Evolutionary conservation across 441 rosid genomes (phyloP), one percentile per base, ranked within the genome.

Genomic region (Manihot esculenta): DNA sequence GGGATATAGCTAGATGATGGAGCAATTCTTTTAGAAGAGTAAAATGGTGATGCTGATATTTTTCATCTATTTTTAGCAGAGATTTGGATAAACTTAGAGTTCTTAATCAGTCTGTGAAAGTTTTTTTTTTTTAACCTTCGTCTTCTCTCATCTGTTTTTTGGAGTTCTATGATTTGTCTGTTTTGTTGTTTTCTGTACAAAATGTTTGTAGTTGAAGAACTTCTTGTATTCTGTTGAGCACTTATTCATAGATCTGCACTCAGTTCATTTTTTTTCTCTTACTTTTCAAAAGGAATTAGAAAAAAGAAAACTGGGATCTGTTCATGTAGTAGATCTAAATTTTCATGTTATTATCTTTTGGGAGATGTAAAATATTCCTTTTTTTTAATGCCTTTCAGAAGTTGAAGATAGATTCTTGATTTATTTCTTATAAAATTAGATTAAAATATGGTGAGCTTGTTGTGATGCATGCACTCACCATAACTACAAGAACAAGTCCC

Each of bases 121-220:
- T 62, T 72, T 64, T 71, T 49, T 59, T 21, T 23, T 18, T 58
- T 44, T n/a, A 73, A 48, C 58, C 54, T 42, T 64, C 26, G 27
- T 2, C n/a, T n/a, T n/a, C n/a, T n/a, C n/a, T n/a, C n/a, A n/a
- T n/a, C n/a, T n/a, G n/a, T n/a, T n/a, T n/a, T n/a, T n/a, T n/a
- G 80, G 75, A 79, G 76, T 71, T 35, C 69, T 75, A 73, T 70
- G 71, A 66, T 42, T 72, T 76, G 79, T 83, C 82, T 81, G 84
- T 76, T 78, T 38, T 64, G n/a, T n/a, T n/a, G n/a, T 65, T 66
- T 45, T 47, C 59, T 76, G 85, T 81, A 81, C 78, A 83, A 84
- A 82, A 74, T 70, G 81, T 77, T 79, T 78, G 83, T 75, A 50
- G 82, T 75, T 82, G 77, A 81, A 76, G 63, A 51, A 14, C 21